phyloP scores from a whole-genome alignment of 208 protist species.

The Acanthamoeba sp. region DNA sequence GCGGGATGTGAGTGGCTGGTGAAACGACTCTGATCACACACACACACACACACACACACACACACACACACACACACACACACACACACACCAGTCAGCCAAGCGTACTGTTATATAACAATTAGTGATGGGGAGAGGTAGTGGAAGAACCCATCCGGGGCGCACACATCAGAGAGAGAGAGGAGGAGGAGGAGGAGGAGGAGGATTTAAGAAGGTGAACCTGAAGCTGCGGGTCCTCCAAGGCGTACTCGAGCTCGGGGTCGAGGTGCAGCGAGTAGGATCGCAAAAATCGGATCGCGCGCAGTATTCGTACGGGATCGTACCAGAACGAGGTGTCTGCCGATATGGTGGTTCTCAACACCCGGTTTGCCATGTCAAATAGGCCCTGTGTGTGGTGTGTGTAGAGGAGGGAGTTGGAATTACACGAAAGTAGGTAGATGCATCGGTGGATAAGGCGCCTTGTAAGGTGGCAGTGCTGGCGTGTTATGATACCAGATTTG shows the following conservation, averaged over 20 bases:
- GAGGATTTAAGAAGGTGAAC: neutral
- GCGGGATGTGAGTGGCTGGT: neutral
- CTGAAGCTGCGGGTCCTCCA: neutral
- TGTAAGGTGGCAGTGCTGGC: too few relatives aligned
- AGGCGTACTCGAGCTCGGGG: neutral
- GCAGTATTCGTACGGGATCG: slow-evolving; percentile 96
- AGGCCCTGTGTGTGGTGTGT: slow-evolving; percentile 85
- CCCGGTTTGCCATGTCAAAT: slow-evolving; percentile 91
- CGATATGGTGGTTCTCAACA: slow-evolving; percentile 92
- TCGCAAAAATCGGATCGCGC: slow-evolving; percentile 93
- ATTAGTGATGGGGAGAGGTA: too few relatives aligned
- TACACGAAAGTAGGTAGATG: too few relatives aligned
- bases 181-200: neutral
- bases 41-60: too few relatives aligned
- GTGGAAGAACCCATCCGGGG: too few relatives aligned
- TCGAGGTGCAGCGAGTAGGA: neutral
- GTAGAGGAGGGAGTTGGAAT: too few relatives aligned
- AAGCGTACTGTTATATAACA: too few relatives aligned
- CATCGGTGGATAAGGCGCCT: too few relatives aligned
- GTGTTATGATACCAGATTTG: slow-evolving; percentile 71
- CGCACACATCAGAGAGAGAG: neutral
- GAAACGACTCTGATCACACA: neutral
- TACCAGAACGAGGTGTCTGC: slow-evolving; percentile 84
- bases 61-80: too few relatives aligned
- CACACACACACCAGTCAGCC: too few relatives aligned